Base-by-base conservation (phyloP, 2,329 filamentous ascomycete genomes). In the Penicillium sp. region DNA sequence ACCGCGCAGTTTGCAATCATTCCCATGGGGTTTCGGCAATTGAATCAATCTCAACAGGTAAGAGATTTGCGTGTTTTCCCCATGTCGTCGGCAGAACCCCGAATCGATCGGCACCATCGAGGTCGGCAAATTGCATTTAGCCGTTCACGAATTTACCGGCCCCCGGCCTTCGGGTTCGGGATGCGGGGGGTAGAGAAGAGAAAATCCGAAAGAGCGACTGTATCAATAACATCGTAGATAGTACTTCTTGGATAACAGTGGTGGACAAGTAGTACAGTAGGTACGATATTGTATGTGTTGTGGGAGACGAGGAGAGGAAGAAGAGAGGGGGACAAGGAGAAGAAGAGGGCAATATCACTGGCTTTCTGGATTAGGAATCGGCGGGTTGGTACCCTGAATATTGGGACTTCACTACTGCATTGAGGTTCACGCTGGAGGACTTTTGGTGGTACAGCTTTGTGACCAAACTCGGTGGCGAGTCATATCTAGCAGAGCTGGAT, bases 371-470 rank as follows among this genome's bases (percentile, higher is more conserved):
- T 59, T 65, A 57, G 62, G 61, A 64, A 46, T 38, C 44, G 9
- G 44, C 21, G 27, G 44, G 44, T 10, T 46, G 44, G 44, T 46
- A 46, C 9, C 44, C 44, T 46, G 44, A 46, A 46, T 45, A 59
- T 40, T 57, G 55, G 57, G 57, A 59, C 10, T 57, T 59, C 8
- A 59, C 57, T 40, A 59, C 52, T 36, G 44, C 52, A 10, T 48
- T 58, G 32, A 48, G 49, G 41, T 57, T 58, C 45, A 52, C 54
- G 6, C 27, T 2, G 38, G 45, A 54, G 36, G 50, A 61, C n/a
- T 57, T 57, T 42, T 61, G 60, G 60, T 61, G 61, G 60, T 60
- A 64, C 43, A 44, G 49, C 13, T 62, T 64, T 27, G 45, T 62
- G 11, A 48, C 61, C 10, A 32, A 39, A 27, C 60, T 61, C 27